Evolutionary conservation across 805 yeast genomes (phyloP).

Genomic region (Myxozyma kluyveri): DNA sequence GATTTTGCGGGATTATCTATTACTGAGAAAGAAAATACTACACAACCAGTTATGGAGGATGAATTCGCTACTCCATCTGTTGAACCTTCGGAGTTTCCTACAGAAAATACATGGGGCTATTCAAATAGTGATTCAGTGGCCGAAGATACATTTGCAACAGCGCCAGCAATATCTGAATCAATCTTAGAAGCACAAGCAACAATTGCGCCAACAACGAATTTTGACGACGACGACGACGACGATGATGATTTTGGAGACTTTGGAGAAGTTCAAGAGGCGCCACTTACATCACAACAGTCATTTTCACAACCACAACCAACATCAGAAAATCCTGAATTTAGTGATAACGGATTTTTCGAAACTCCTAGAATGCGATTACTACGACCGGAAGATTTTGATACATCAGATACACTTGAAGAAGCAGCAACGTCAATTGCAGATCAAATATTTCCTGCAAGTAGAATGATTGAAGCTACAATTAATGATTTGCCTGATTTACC

Average conservation of each 20-base stretch:
- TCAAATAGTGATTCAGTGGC: no score
- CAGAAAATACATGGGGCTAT: no score
- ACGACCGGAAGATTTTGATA: slow-evolving; percentile 9
- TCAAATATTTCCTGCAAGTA: slow-evolving; percentile 12
- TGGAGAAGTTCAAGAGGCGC: slow-evolving; percentile 18
- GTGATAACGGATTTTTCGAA: not conserved
- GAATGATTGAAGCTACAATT: slow-evolving; percentile 18
- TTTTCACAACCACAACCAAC: not conserved
- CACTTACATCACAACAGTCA: not conserved
- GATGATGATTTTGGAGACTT: slow-evolving; percentile 29
- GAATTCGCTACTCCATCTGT: no score
- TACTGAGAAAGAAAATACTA: no score
- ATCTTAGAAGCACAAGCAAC: not conserved
- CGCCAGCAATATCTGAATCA: no score
- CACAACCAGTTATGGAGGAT: no score
- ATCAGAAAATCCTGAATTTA: not conserved
- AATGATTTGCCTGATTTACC: slow-evolving; percentile 8
- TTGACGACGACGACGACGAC: not conserved
- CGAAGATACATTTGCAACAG: no score
- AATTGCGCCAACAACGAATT: not conserved
- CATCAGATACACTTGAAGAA: slow-evolving; percentile 14
- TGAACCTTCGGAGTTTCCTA: no score
- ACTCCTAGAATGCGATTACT: not conserved
- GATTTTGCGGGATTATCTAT: no score
- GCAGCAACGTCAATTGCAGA: slow-evolving; percentile 17